Evolutionary conservation across 2,329 filamentous ascomycete species (phyloP).

Genomic region (Ascochyta lentis): DNA sequence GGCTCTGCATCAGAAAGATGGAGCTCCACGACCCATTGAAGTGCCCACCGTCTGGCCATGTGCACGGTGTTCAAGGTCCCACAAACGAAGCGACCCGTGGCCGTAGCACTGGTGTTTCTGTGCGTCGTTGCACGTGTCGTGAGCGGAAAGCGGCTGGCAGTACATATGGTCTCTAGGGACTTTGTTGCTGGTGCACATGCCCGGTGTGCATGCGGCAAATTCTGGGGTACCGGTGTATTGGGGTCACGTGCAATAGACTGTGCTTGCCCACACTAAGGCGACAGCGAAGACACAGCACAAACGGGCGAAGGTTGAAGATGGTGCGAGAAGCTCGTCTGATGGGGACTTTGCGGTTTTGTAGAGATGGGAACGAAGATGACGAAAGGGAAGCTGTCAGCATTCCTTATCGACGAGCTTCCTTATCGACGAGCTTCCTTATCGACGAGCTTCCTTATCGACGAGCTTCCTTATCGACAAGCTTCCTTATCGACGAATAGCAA

Average conservation of each 20-base stretch:
- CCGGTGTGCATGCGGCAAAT: neutral
- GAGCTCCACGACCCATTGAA: slow-evolving; percentile 2
- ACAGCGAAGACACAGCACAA: too few species aligned
- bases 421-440: slow-evolving; percentile 10
- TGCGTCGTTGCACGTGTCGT: neutral
- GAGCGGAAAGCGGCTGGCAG: neutral
- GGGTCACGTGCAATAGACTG: neutral
- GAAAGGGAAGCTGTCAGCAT: slow-evolving; percentile 6
- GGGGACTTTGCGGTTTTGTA: neutral
- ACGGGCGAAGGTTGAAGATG: too few species aligned
- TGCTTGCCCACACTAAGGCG: too few species aligned
- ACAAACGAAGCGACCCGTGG: neutral
- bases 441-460: neutral
- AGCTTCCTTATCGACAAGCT: neutral
- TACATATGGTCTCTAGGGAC: neutral
- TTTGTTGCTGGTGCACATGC: neutral
- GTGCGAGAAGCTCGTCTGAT: too few species aligned
- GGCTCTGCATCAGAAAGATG: slow-evolving; percentile 6
- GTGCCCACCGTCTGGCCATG: slow-evolving; percentile 1
- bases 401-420: neutral
- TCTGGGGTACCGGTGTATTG: neutral
- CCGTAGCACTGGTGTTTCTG: slow-evolving; percentile 1
- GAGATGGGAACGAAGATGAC: neutral
- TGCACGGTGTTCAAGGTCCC: neutral
- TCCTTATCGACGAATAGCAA: slow-evolving; percentile 10